Percentiles rank a stretch among this genome's conserved stretches.
phyloP scores from a whole-genome alignment of 2,329 filamentous ascomycete genomes.

The Botrytis hyacinthi region DNA sequence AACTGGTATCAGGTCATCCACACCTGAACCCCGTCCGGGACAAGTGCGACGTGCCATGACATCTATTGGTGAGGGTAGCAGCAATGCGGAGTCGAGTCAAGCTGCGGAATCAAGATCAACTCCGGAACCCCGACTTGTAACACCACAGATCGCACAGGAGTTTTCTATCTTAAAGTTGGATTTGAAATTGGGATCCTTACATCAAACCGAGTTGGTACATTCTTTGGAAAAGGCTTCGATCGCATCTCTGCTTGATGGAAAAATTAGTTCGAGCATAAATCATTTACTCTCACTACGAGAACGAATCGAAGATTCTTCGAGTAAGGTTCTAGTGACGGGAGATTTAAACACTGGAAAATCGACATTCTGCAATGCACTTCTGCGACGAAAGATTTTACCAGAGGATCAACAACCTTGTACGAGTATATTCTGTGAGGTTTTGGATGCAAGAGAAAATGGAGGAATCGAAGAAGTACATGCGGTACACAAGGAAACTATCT shows the following conservation, averaged over 20 bases:
- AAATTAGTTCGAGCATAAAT: slow-evolving; percentile 89
- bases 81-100: slow-evolving; percentile 68
- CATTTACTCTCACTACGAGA: slow-evolving; percentile 85
- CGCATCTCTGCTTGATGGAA: slow-evolving; percentile 85
- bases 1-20: slow-evolving; percentile 46
- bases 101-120: slow-evolving; percentile 59
- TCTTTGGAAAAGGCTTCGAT: slow-evolving; percentile 91
- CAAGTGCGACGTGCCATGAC: slow-evolving; percentile 69
- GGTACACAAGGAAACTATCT: slow-evolving; percentile 75
- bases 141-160: slow-evolving; percentile 89
- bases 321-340: slow-evolving; percentile 93
- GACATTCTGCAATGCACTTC: slow-evolving; percentile 95
- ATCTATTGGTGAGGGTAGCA: slow-evolving; percentile 56
- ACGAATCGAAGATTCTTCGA: slow-evolving; percentile 94
- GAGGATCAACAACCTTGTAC: slow-evolving; percentile 98
- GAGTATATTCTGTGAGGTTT: slow-evolving; percentile 95
- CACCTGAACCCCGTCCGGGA: slow-evolving; percentile 46
- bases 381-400: slow-evolving; percentile 87
- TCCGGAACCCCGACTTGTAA: slow-evolving; percentile 78
- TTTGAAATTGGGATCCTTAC: slow-evolving; percentile 80
- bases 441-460: slow-evolving; percentile 87
- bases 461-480: slow-evolving; percentile 94
- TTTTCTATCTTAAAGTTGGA: slow-evolving; percentile 96
- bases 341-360: slow-evolving; percentile 98
- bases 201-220: slow-evolving; percentile 88